These are phyloP conservation scores for Tolypocladium amazonense DNA, from an alignment of 2,329 filamentous ascomycete genomes.

Conservation along the genomic window DNA sequence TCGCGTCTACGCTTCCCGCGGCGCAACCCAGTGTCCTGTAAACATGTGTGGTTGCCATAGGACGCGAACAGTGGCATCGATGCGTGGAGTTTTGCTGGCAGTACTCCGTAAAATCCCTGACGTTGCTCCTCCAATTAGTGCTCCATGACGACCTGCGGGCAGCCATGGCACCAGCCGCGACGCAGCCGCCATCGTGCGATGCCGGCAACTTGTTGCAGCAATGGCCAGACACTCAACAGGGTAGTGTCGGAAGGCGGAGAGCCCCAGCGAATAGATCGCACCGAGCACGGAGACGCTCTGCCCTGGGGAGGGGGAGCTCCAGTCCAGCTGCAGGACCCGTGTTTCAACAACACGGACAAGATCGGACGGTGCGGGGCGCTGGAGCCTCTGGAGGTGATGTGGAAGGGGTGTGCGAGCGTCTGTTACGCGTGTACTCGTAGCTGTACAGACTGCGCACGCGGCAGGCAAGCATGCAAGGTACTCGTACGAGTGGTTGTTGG, in stretches of 20 bases:
- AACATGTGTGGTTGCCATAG: neutral
- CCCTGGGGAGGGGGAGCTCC: neutral
- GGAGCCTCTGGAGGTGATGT: neutral
- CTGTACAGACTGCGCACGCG: neutral
- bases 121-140: neutral
- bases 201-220: neutral
- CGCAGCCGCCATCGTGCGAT: neutral
- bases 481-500: neutral
- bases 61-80: neutral
- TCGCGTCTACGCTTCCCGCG: neutral
- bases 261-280: neutral
- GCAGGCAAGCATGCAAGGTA: neutral
- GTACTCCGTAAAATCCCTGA: neutral
- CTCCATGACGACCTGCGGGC: neutral
- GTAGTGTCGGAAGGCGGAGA: neutral
- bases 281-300: neutral
- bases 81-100: neutral
- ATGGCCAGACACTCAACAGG: neutral
- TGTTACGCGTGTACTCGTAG: neutral
- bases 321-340: neutral
- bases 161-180: neutral
- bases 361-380: neutral
- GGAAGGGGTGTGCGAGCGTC: neutral
- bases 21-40: neutral
- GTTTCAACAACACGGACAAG: neutral